phyloP scores from a whole-genome alignment of 2,329 filamentous ascomycete species.

The Colletotrichum magnum region DNA sequence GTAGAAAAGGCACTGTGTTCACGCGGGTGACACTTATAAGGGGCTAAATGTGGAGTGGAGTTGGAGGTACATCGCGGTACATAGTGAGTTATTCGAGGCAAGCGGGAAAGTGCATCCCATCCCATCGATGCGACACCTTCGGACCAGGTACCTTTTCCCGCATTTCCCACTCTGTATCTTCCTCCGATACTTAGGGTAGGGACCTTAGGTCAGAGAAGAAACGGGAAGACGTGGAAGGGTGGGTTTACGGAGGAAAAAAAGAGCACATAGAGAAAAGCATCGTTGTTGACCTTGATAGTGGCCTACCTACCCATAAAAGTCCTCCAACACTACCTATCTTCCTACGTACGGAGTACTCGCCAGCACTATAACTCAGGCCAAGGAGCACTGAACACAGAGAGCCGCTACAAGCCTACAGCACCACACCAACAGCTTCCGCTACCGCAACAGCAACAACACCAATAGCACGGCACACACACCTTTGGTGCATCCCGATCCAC shows the following conservation, averaged over 20 bases:
- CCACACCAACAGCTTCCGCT: conserved; percentile 3
- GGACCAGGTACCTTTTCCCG: not conserved
- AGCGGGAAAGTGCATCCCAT: not conserved
- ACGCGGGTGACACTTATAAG: not conserved
- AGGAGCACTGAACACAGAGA: too few relatives aligned
- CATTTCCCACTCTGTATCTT: not conserved
- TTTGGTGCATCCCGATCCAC: conserved; percentile 11
- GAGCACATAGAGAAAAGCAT: not conserved
- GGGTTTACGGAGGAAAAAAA: too few relatives aligned
- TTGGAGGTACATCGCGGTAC: not conserved
- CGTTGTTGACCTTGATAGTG: not conserved
- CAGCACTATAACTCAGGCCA: too few relatives aligned
- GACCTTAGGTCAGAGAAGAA: too few relatives aligned
- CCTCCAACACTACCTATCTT: not conserved
- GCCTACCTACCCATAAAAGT: too few relatives aligned
- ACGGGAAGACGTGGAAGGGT: too few relatives aligned
- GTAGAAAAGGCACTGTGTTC: too few relatives aligned
- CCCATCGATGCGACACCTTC: not conserved
- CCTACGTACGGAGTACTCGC: too few relatives aligned
- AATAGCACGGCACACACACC: conserved; percentile 3
- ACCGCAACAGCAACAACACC: conserved; percentile 5
- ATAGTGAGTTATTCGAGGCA: too few relatives aligned
- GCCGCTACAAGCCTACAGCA: not conserved
- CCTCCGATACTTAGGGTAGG: not conserved
- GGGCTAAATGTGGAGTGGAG: not conserved